Conservation (phyloP, 306 rosid genomes). For the Cucumis hystrix region DNA sequence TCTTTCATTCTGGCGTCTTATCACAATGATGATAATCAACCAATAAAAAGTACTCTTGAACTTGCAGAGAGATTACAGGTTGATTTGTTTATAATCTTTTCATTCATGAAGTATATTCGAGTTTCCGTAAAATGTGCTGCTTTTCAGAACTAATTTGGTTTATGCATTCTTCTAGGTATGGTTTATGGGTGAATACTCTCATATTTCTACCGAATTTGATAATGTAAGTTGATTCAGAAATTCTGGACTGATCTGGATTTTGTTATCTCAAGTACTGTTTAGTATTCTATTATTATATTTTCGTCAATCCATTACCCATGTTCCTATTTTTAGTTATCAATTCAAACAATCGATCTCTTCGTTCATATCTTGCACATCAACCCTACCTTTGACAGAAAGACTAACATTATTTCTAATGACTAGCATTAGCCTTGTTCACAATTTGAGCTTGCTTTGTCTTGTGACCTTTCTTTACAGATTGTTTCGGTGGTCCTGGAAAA, state of each 20-base stretch:
- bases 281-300: background rate
- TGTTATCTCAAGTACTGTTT: background rate
- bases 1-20: background rate
- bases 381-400: background rate
- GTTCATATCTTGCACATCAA: background rate
- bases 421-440: background rate
- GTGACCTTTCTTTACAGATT: constrained; percentile 36
- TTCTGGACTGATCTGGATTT: constrained; percentile 10
- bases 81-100: background rate
- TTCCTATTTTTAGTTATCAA: background rate
- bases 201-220: constrained; percentile 73
- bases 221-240: constrained; percentile 43
- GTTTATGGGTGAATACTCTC: constrained; percentile 88
- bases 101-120: background rate
- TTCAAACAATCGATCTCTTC: background rate
- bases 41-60: background rate
- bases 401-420: background rate
- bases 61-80: background rate
- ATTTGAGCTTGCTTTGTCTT: constrained; percentile 7
- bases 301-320: background rate
- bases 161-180: constrained; percentile 59
- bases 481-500: constrained; percentile 82
- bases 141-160: background rate
- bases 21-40: background rate
- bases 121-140: background rate